Evolutionary conservation across 148 eudicot species (phyloP).

Genomic region (Chenopodium quinoa): DNA sequence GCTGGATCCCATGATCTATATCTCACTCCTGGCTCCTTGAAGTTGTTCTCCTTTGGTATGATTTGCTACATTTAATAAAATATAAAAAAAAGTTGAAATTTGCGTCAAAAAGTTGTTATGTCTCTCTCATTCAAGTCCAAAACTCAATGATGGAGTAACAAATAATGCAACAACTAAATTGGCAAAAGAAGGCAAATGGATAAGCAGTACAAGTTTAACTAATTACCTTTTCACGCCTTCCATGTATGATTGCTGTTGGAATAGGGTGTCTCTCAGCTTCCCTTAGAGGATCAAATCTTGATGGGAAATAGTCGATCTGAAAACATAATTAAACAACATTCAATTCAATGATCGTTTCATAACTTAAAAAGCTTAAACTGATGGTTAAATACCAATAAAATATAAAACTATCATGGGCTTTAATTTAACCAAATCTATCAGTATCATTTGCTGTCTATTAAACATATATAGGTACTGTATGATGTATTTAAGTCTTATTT

Average conservation of each 20-base stretch:
- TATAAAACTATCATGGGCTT: no score
- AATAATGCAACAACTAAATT: not conserved
- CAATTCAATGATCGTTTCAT: not conserved
- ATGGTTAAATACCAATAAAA: no score
- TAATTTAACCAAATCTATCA: no score
- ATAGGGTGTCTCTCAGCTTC: conserved; percentile 85
- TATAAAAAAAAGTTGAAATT: not conserved
- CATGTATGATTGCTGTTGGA: conserved; percentile 53
- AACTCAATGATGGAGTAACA: not conserved
- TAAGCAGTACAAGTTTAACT: conserved; percentile 9
- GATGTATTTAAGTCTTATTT: no score
- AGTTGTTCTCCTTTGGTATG: conserved; percentile 80
- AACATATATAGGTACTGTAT: no score
- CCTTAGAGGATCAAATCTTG: conserved; percentile 85
- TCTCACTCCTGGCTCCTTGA: conserved; percentile 88
- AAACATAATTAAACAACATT: not conserved
- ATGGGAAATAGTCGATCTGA: conserved; percentile 92
- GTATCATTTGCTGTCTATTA: no score
- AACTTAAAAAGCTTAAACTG: no score
- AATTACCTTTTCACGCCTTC: conserved; percentile 71
- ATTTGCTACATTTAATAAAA: conserved; percentile 40
- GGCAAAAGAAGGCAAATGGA: not conserved
- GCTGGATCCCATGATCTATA: conserved; percentile 75
- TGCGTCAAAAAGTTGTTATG: not conserved
- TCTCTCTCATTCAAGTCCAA: not conserved